Evolutionary conservation across 2,329 filamentous ascomycete species (phyloP).

Genomic region (Botrytis medusae): DNA sequence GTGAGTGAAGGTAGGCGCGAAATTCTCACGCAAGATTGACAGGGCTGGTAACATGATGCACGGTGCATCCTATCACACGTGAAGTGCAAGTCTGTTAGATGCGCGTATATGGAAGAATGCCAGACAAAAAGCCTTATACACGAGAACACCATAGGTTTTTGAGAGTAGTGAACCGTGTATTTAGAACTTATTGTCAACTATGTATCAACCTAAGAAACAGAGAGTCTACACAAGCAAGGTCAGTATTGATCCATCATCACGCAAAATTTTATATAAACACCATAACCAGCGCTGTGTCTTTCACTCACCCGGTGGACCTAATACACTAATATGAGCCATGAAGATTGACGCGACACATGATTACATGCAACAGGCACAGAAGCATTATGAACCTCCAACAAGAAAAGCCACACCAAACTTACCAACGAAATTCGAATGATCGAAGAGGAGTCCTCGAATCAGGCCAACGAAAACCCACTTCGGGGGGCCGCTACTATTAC

Average conservation of each 20-base stretch:
- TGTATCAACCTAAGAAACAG: neutral
- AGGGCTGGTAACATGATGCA: neutral
- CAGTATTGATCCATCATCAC: neutral
- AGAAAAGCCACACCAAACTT: neutral
- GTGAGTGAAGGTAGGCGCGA: neutral
- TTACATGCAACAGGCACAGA: neutral
- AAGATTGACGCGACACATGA: neutral
- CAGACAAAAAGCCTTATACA: neutral
- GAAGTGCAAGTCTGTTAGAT: neutral
- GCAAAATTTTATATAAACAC: neutral
- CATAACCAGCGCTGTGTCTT: neutral
- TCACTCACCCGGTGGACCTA: neutral
- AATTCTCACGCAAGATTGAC: too few species aligned
- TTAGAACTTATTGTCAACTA: neutral
- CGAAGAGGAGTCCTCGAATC: too few species aligned
- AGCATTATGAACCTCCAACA: neutral
- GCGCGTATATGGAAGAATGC: neutral
- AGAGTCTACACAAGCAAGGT: neutral
- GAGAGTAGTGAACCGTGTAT: neutral
- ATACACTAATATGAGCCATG: neutral
- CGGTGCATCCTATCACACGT: neutral
- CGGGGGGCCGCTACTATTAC: too few species aligned
- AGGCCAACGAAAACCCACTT: neutral
- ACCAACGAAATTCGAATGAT: neutral
- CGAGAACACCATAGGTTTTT: neutral